phyloP scores from a whole-genome alignment of 2,329 filamentous ascomycete genomes.

The Aspergillus pseudoterreus region DNA sequence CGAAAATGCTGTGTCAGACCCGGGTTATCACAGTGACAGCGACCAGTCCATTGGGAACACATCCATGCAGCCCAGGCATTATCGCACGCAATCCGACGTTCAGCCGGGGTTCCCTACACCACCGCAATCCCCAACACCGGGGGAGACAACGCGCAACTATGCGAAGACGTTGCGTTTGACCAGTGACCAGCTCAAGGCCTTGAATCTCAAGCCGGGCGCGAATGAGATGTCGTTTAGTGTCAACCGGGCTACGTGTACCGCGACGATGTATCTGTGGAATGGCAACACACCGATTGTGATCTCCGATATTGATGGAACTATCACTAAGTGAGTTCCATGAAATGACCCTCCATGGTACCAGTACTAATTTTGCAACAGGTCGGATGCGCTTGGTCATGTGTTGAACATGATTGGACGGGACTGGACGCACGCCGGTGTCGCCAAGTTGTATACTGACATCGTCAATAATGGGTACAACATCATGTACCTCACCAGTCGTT shows the following conservation, averaged over 20 bases:
- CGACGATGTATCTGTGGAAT: conserved; percentile 91
- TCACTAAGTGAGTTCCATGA: conserved; percentile 67
- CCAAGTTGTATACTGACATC: conserved; percentile 96
- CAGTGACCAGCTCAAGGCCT: conserved; percentile 85
- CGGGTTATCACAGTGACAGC: conserved; percentile 91
- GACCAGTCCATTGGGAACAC: conserved; percentile 66
- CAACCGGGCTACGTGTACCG: conserved; percentile 86
- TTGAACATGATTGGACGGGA: conserved; percentile 95
- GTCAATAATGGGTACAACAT: conserved; percentile 96
- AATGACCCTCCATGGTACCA: not conserved
- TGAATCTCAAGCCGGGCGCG: conserved; percentile 77
- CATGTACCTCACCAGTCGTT: conserved; percentile 92
- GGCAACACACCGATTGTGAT: conserved; percentile 92
- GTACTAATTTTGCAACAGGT: conserved; percentile 41
- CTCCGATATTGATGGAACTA: conserved; percentile 97
- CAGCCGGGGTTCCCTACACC: conserved; percentile 65
- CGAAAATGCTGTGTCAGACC: conserved; percentile 84
- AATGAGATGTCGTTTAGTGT: conserved; percentile 97
- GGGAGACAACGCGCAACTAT: conserved; percentile 79
- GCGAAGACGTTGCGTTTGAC: conserved; percentile 94
- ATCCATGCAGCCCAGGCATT: conserved; percentile 46
- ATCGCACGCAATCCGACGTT: conserved; percentile 62
- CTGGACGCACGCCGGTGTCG: conserved; percentile 95
- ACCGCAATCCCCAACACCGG: conserved; percentile 52
- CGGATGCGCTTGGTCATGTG: conserved; percentile 88